phyloP scores from a whole-genome alignment of 1,284 basidiomycete species.

The Limonomyces culmigenus region DNA sequence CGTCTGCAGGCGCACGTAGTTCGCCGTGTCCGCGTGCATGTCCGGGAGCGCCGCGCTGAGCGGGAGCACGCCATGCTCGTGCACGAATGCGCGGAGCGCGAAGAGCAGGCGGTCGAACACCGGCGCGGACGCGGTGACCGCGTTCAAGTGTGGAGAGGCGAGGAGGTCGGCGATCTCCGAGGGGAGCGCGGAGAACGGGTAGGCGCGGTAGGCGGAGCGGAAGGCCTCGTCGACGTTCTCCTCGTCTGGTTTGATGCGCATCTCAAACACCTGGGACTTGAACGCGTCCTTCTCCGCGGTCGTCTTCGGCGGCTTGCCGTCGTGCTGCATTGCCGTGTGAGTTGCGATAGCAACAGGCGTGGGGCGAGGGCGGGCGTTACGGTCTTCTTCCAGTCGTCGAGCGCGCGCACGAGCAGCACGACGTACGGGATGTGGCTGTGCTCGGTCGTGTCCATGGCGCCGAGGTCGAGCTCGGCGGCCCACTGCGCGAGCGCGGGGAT shows the following conservation, averaged over 20 bases:
- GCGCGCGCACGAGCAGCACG: conserved; percentile 68
- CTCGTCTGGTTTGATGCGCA: conserved; percentile 66
- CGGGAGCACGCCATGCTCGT: conserved; percentile 72
- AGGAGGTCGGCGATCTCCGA: conserved; percentile 51
- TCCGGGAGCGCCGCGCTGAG: conserved; percentile 69
- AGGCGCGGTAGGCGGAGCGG: conserved; percentile 63
- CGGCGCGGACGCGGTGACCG: conserved; percentile 16
- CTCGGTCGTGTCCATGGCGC: conserved; percentile 66
- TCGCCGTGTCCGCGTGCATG: conserved; percentile 84
- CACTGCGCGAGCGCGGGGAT: conserved; percentile 71
- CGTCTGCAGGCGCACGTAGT: conserved; percentile 68
- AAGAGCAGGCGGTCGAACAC: conserved; percentile 12
- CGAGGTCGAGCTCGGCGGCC: conserved; percentile 55
- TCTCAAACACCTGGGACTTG: conserved; percentile 41
- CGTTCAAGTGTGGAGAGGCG: conserved; percentile 24
- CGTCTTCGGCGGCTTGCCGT: conserved; percentile 42
- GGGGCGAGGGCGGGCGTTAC: conserved; percentile 17
- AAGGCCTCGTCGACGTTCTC: conserved; percentile 95
- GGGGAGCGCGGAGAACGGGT: conserved; percentile 41
- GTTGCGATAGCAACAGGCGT: neutral
- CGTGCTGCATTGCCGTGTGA: conserved; percentile 30
- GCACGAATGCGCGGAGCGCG: conserved; percentile 59
- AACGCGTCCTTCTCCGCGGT: conserved; percentile 65
- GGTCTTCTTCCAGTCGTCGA: conserved; percentile 64
- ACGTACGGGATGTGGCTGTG: conserved; percentile 82